Conservation (phyloP, 208 protist species). For the Trypanosoma lewisi region DNA sequence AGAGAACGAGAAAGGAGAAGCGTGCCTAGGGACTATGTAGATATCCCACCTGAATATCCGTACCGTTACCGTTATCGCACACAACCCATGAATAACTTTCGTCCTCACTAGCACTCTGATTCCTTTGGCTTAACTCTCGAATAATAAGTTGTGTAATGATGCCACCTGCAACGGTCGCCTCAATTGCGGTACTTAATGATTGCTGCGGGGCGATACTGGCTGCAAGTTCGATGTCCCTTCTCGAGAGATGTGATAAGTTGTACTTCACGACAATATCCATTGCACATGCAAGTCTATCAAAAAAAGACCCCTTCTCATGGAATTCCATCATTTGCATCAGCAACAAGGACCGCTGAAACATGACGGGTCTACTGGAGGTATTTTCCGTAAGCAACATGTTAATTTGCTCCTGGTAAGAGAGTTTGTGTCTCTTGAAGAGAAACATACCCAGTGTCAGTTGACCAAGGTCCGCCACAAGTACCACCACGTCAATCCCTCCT, state of each 20-base stretch:
- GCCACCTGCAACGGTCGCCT: conserved; percentile 24
- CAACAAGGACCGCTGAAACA: conserved; percentile 25
- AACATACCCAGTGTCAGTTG: conserved; percentile 16
- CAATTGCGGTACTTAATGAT: conserved; percentile 7
- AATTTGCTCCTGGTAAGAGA: conserved; percentile 22
- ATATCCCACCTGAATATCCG: conserved; percentile 21
- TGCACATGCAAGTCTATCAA: conserved; percentile 22
- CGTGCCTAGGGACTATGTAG: background rate
- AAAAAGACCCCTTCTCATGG: conserved; percentile 13
- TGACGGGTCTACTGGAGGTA: background rate
- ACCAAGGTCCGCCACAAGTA: conserved; percentile 20
- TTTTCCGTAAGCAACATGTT: conserved; percentile 11
- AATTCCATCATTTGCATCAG: conserved; percentile 24
- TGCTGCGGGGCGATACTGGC: background rate
- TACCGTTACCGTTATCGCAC: conserved; percentile 11
- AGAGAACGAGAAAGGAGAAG: background rate
- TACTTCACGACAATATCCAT: background rate
- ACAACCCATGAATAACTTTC: conserved; percentile 22
- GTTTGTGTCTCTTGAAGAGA: conserved; percentile 3
- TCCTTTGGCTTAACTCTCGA: conserved; percentile 5
- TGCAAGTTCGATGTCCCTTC: conserved; percentile 13
- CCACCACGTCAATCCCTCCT: conserved; percentile 13
- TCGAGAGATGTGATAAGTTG: conserved; percentile 1
- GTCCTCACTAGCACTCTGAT: background rate
- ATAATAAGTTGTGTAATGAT: conserved; percentile 28